These are phyloP conservation scores for Pythium grandisporangium DNA, from an alignment of 352 stramenopile genomes.

Conservation along the genomic window DNA sequence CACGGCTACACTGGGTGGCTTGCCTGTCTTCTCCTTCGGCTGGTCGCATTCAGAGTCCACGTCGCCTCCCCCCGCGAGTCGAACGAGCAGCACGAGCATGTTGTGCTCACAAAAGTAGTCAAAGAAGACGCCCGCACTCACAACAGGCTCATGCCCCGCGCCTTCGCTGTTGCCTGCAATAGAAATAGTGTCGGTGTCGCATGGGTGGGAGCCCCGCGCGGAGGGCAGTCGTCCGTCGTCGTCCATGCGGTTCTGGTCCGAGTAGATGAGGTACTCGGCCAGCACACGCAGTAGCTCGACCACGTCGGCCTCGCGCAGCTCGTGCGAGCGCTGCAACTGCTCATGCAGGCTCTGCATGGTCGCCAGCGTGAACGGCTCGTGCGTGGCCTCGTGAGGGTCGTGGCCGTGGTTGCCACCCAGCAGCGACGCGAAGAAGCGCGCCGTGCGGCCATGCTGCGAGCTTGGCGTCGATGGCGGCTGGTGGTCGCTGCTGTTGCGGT, in stretches of 20 bases:
- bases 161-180: conserved; percentile 11
- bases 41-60: conserved; percentile 71
- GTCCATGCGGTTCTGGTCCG: conserved; percentile 62
- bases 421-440: conserved; percentile 12
- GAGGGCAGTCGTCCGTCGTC: too few species aligned
- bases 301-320: conserved; percentile 62
- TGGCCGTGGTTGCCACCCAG: conserved; percentile 1
- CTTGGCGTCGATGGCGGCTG: too few species aligned
- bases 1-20: conserved; percentile 42
- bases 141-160: conserved; percentile 11
- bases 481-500: conserved; percentile 10
- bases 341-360: conserved; percentile 72
- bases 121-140: conserved; percentile 73
- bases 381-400: not conserved
- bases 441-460: too few species aligned
- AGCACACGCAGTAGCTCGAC: conserved; percentile 77
- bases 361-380: conserved; percentile 38
- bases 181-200: too few species aligned
- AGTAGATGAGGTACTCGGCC: conserved; percentile 85
- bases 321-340: conserved; percentile 42
- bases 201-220: too few species aligned
- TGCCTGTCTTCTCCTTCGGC: too few species aligned
- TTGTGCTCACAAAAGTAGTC: conserved; percentile 97
- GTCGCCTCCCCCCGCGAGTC: too few species aligned
- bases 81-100: conserved; percentile 88